These are phyloP conservation scores for Pholiota microspora DNA, from an alignment of 768 basidiomycete species.

Conservation along the genomic window DNA sequence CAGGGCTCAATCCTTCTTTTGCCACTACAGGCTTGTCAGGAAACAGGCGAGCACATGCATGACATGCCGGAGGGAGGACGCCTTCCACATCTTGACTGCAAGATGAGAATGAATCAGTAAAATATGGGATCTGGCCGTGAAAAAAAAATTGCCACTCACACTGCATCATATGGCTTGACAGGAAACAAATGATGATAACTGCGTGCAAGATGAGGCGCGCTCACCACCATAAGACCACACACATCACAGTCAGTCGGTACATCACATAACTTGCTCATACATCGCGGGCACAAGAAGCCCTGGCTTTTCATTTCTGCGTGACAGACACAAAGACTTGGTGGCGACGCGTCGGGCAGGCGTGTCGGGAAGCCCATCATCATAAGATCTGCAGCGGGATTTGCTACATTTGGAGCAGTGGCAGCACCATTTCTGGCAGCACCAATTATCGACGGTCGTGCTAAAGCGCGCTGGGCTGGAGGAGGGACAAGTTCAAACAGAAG, in stretches of 20 bases:
- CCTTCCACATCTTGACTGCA: conserved; percentile 39
- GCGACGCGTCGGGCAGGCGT: conserved; percentile 79
- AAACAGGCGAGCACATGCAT: conserved; percentile 79
- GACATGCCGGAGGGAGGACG: conserved; percentile 48
- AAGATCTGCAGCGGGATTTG: conserved; percentile 77
- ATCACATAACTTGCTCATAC: conserved; percentile 91
- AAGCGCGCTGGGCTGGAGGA: conserved; percentile 79
- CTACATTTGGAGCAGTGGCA: conserved; percentile 27
- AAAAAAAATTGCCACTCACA: conserved; percentile 51
- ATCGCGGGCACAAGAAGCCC: conserved; percentile 94
- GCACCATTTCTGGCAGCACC: conserved; percentile 35
- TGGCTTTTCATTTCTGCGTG: conserved; percentile 91
- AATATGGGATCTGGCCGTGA: neutral
- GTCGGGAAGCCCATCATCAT: conserved; percentile 99
- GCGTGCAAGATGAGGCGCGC: conserved; percentile 93
- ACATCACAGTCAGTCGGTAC: conserved; percentile 98
- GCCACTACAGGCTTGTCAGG: conserved; percentile 38
- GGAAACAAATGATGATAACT: conserved; percentile 97
- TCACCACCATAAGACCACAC: conserved; percentile 97
- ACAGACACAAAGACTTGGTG: conserved; percentile 86
- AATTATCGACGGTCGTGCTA: conserved; percentile 26
- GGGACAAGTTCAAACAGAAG: conserved; percentile 94
- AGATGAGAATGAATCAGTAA: neutral
- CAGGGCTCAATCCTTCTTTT: conserved; percentile 73
- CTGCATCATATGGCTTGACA: conserved; percentile 77